Evolutionary conservation across 2,329 filamentous ascomycete genomes (phyloP).

Genomic region (Capronia coronata): DNA sequence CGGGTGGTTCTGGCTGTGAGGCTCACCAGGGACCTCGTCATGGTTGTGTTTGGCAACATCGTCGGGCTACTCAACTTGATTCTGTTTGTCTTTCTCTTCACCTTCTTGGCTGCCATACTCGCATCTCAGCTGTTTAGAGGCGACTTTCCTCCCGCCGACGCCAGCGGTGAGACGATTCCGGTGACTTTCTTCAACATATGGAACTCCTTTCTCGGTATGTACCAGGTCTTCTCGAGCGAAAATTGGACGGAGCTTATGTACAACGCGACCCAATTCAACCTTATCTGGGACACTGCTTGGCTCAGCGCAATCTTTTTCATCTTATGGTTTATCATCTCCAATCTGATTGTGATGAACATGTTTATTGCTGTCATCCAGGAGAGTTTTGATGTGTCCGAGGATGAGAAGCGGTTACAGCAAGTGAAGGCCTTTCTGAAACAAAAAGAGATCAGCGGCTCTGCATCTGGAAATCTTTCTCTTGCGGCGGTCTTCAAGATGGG

Average conservation of each 20-base stretch:
- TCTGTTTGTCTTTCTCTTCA: conserved; percentile 92
- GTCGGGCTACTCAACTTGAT: conserved; percentile 90
- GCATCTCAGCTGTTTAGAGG: conserved; percentile 89
- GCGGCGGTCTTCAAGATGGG: conserved; percentile 63
- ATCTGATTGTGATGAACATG: conserved; percentile 97
- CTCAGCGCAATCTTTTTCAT: conserved; percentile 87
- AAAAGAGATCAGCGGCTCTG: conserved; percentile 68
- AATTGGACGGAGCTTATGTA: conserved; percentile 92
- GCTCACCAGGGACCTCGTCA: conserved; percentile 78
- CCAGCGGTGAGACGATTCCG: conserved; percentile 55
- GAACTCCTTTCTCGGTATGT: conserved; percentile 96
- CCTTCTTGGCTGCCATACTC: conserved; percentile 87
- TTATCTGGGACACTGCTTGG: conserved; percentile 68
- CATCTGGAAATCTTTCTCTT: conserved; percentile 64
- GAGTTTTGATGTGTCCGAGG: conserved; percentile 97
- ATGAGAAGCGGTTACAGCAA: conserved; percentile 94
- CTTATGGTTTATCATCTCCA: conserved; percentile 90
- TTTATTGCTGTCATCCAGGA: conserved; percentile 99
- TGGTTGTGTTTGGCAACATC: conserved; percentile 80
- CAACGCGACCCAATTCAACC: conserved; percentile 65
- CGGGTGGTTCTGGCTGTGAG: conserved; percentile 84
- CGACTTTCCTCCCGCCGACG: conserved; percentile 62
- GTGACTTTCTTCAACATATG: conserved; percentile 86
- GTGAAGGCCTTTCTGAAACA: conserved; percentile 90
- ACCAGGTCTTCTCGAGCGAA: conserved; percentile 90